phyloP scores from a whole-genome alignment of 768 basidiomycete genomes.

The Leccinum disarticulatum region DNA sequence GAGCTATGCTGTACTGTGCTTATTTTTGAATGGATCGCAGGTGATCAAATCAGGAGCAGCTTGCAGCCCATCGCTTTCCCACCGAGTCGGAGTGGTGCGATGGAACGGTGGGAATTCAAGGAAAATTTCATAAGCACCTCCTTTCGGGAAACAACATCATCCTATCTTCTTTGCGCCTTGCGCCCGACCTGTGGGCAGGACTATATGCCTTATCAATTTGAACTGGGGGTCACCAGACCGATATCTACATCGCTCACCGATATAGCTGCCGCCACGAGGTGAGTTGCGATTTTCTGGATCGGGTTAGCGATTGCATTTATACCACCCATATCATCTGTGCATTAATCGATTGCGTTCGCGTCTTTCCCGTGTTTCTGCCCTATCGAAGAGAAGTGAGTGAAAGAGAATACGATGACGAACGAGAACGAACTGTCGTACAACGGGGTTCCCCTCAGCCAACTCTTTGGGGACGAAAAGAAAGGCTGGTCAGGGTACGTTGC shows the following conservation, averaged over 20 bases:
- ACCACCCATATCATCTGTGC: neutral
- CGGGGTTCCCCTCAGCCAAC: neutral
- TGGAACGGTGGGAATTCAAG: neutral
- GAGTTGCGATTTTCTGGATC: neutral
- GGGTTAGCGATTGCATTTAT: neutral
- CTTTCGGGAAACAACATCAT: neutral
- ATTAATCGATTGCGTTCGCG: neutral
- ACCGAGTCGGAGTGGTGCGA: too few species aligned
- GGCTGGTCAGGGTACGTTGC: slow-evolving; percentile 14
- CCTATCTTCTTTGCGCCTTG: neutral
- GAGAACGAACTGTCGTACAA: slow-evolving; percentile 2
- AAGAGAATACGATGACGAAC: neutral
- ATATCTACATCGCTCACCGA: neutral
- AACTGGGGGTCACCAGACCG: neutral
- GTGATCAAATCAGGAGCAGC: neutral
- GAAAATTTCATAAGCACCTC: too few species aligned
- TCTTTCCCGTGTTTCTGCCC: neutral
- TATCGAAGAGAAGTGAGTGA: neutral
- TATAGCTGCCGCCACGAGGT: neutral
- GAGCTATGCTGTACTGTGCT: slow-evolving; percentile 3
- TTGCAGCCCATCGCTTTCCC: too few species aligned
- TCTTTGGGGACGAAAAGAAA: slow-evolving; percentile 16
- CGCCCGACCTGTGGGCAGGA: neutral
- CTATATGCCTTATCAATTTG: neutral
- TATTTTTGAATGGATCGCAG: slow-evolving; percentile 7